These are phyloP conservation scores for Pyracantha coccinea DNA, from an alignment of 331 rosid species.

Conservation along the genomic window DNA sequence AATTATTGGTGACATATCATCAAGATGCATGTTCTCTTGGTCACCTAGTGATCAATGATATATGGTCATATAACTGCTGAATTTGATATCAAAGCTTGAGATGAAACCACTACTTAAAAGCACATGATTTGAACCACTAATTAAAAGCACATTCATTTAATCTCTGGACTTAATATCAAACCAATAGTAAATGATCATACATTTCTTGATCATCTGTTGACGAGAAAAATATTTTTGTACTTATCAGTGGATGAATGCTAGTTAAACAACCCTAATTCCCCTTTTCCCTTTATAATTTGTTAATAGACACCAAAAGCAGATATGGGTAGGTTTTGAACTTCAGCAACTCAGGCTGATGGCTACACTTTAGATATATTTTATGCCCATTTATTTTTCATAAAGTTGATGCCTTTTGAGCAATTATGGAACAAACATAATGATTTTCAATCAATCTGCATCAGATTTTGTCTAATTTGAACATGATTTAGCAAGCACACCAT, in stretches of 20 bases:
- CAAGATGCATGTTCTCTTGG: no score
- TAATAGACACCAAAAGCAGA: neutral
- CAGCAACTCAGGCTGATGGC: conserved; percentile 15
- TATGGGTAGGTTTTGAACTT: neutral
- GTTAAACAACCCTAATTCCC: neutral
- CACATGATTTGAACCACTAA: no score
- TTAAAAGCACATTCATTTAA: no score
- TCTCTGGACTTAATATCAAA: no score
- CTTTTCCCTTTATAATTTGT: neutral
- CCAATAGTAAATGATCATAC: no score
- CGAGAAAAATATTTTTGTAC: neutral
- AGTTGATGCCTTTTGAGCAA: conserved; percentile 23
- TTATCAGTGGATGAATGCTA: neutral
- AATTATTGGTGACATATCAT: no score
- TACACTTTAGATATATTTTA: neutral
- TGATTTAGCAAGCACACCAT: conserved; percentile 5
- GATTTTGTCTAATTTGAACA: neutral
- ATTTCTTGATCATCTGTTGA: no score
- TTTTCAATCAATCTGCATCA: conserved; percentile 11
- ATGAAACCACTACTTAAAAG: no score
- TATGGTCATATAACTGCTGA: no score
- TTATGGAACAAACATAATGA: neutral
- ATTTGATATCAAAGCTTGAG: no score
- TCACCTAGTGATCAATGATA: no score
- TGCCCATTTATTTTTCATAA: conserved; percentile 25